Percentiles rank a stretch among this genome's conserved stretches.
Conservation (phyloP, 768 basidiomycete genomes). For the Holtermannia corniformis region DNA sequence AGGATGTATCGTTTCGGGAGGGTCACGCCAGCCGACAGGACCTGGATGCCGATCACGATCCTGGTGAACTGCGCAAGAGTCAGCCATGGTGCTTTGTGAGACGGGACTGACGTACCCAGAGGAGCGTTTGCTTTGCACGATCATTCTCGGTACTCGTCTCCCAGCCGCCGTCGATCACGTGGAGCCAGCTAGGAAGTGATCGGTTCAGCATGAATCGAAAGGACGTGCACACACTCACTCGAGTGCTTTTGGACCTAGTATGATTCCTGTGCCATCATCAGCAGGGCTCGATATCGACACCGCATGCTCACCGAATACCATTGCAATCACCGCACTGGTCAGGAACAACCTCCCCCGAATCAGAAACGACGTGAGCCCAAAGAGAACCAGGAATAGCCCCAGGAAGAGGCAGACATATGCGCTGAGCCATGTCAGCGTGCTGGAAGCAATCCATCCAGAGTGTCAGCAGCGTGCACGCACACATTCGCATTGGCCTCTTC, state of each 20-base stretch:
- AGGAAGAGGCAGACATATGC: slow-evolving; percentile 5
- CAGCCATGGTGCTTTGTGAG: background rate
- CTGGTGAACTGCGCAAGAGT: slow-evolving; percentile 14
- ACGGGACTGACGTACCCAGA: slow-evolving; percentile 12
- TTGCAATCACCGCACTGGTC: slow-evolving; percentile 12
- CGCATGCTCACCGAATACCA: slow-evolving; percentile 9
- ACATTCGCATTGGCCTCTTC: background rate
- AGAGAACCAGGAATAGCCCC: slow-evolving; percentile 9
- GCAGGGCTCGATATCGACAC: background rate
- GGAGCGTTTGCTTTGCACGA: slow-evolving; percentile 4
- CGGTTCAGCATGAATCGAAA: background rate
- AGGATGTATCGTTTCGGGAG: slow-evolving; percentile 11
- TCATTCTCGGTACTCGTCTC: slow-evolving; percentile 9
- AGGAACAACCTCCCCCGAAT: slow-evolving; percentile 14
- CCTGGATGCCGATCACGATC: slow-evolving; percentile 39
- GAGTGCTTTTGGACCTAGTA: slow-evolving; percentile 9
- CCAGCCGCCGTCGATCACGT: slow-evolving; percentile 4
- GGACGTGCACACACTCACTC: too few relatives aligned
- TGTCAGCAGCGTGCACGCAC: background rate
- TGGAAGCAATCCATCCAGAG: background rate
- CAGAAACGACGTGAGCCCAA: slow-evolving; percentile 12
- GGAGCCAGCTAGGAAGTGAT: background rate
- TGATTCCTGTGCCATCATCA: slow-evolving; percentile 6
- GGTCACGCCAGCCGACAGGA: slow-evolving; percentile 10
- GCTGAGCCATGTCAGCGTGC: too few relatives aligned